Conservation (phyloP, 306 rosid genomes). For the Begonia masoniana region DNA sequence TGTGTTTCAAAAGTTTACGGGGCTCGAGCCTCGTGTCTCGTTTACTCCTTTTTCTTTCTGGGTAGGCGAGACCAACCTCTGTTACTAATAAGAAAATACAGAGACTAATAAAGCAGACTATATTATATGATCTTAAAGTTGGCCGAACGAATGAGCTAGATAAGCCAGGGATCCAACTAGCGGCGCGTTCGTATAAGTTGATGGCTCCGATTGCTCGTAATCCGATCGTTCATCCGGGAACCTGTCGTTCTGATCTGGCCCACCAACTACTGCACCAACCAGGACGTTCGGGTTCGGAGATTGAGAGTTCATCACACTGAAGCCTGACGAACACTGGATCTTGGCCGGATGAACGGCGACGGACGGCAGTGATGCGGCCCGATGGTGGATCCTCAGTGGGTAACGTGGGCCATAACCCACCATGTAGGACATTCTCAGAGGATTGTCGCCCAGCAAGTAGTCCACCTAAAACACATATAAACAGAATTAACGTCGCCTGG, state of each 20-base stretch:
- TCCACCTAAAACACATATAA: slow-evolving; percentile 36
- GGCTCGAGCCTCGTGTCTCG: slow-evolving; percentile 3
- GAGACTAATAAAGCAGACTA: slow-evolving; percentile 4
- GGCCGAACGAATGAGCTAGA: slow-evolving; percentile 58
- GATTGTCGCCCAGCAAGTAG: slow-evolving; percentile 84
- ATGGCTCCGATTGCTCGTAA: slow-evolving; percentile 59
- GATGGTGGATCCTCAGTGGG: slow-evolving; percentile 84
- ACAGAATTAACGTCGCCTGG: no score
- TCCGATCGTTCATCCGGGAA: slow-evolving; percentile 59
- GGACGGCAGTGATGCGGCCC: slow-evolving; percentile 73
- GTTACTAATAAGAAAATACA: slow-evolving; percentile 4
- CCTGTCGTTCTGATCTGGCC: slow-evolving; percentile 44
- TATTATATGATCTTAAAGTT: slow-evolving; percentile 16
- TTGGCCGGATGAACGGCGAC: slow-evolving; percentile 30
- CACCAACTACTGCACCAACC: slow-evolving; percentile 53
- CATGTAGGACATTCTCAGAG: slow-evolving; percentile 83
- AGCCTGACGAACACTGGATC: slow-evolving; percentile 58
- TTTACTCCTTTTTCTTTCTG: slow-evolving; percentile 13
- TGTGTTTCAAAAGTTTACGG: slow-evolving; percentile 17
- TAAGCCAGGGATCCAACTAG: slow-evolving; percentile 51
- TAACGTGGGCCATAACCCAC: slow-evolving; percentile 79
- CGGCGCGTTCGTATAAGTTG: slow-evolving; percentile 58
- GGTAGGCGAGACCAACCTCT: slow-evolving; percentile 9
- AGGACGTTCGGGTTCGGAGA: slow-evolving; percentile 47
- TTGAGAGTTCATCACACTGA: slow-evolving; percentile 39